Evolutionary conservation across 306 rosid species (phyloP).

Genomic region (Pachyrhizus erosus): DNA sequence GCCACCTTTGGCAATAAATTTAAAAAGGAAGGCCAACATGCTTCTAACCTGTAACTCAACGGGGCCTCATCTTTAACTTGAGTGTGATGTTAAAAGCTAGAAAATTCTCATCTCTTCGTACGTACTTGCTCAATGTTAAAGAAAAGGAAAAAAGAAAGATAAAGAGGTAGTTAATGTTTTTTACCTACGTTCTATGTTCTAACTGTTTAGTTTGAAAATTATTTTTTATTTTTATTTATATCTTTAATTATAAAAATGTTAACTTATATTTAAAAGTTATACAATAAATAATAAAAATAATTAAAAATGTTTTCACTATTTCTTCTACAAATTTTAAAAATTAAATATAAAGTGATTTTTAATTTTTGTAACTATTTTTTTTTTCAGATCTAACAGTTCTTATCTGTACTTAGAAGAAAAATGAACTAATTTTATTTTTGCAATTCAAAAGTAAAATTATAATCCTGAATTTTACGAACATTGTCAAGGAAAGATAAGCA

Average conservation of each 20-base stretch:
- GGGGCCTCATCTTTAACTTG: not conserved
- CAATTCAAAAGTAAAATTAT: not conserved
- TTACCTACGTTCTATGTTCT: too few species aligned
- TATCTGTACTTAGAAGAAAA: not conserved
- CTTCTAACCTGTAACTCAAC: not conserved
- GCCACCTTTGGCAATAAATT: not conserved
- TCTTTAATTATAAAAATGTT: not conserved
- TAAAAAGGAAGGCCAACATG: not conserved
- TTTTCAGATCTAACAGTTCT: not conserved
- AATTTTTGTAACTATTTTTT: not conserved
- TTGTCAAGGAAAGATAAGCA: slow-evolving; percentile 37
- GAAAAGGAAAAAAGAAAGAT: not conserved
- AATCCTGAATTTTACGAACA: not conserved
- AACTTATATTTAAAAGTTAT: not conserved
- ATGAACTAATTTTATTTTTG: not conserved
- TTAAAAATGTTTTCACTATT: not conserved
- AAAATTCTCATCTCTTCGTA: not conserved
- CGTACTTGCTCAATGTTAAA: not conserved
- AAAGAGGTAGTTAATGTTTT: not conserved
- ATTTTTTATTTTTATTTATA: too few species aligned
- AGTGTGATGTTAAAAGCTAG: not conserved
- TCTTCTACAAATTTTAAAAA: not conserved
- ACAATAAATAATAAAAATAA: too few species aligned
- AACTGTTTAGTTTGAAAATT: not conserved
- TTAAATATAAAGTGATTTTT: not conserved